A percentile compares a stretch with the other conserved stretches of the same genome.
phyloP scores from a whole-genome alignment of 2,329 filamentous ascomycete species.

The Tolypocladium ovalisporum region DNA sequence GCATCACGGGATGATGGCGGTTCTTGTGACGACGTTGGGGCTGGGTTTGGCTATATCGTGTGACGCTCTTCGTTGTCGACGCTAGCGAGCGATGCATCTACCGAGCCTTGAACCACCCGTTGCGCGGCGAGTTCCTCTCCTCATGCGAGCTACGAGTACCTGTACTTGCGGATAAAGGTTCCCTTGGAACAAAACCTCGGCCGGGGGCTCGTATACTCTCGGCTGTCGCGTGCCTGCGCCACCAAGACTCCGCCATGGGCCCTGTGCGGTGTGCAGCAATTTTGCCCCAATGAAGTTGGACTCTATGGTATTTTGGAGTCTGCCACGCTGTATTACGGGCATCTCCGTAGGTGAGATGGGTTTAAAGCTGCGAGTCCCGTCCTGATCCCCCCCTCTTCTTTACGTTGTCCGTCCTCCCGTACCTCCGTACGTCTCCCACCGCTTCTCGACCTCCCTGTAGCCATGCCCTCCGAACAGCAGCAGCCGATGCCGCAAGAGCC shows the following conservation, averaged over 20 bases:
- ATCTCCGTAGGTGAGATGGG: not conserved
- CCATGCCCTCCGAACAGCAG: not conserved
- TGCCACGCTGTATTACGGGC: not conserved
- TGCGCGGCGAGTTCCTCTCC: not conserved
- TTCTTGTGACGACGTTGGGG: not conserved
- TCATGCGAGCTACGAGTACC: not conserved
- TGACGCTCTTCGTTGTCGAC: not conserved
- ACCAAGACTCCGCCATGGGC: not conserved
- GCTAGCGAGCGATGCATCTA: not conserved
- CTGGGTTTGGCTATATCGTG: not conserved
- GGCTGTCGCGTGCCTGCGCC: conserved; percentile 2
- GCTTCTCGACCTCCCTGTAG: not conserved
- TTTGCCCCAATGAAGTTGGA: not conserved
- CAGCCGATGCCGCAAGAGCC: conserved; percentile 24
- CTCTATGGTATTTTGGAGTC: not conserved
- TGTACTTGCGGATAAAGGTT: not conserved
- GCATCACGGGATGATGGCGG: not conserved
- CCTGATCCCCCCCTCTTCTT: conserved; percentile 4
- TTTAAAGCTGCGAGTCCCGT: not conserved
- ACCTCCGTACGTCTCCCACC: not conserved
- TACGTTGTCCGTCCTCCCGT: not conserved
- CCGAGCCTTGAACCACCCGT: not conserved
- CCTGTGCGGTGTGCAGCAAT: not conserved
- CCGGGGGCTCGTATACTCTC: not conserved
- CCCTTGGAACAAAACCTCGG: not conserved